Evolutionary conservation across 1,139 yeast genomes (phyloP).

Genomic region (Candida gigantensis): DNA sequence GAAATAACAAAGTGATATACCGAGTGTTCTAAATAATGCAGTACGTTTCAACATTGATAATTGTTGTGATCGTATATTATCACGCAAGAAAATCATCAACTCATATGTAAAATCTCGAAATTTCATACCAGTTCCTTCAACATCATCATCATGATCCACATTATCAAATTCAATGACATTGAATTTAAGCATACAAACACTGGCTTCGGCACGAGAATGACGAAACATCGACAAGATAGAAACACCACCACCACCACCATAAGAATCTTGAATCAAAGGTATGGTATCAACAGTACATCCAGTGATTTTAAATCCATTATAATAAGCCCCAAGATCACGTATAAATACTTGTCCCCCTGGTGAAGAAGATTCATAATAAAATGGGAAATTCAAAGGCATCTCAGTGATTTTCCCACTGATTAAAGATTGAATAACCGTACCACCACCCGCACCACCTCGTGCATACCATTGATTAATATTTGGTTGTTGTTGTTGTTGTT

Average conservation of each 20-base stretch:
- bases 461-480: neutral
- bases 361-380: neutral
- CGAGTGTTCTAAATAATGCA: slow-evolving; percentile 5
- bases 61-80: neutral
- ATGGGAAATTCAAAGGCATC: slow-evolving; percentile 5
- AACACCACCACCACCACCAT: neutral
- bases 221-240: neutral
- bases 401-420: slow-evolving; percentile 6
- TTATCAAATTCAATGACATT: neutral
- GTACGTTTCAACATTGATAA: neutral
- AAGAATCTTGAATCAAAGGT: neutral
- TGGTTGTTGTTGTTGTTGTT: too few relatives aligned
- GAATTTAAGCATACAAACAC: neutral
- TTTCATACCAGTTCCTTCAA: neutral
- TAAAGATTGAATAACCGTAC: slow-evolving; percentile 6
- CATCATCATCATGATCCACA: neutral
- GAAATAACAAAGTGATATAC: slow-evolving; percentile 2
- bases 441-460: neutral
- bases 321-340: neutral
- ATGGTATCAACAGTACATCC: neutral
- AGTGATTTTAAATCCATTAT: neutral
- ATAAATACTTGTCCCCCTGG: neutral
- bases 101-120: slow-evolving; percentile 5
- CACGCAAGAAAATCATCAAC: slow-evolving; percentile 6
- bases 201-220: neutral